phyloP scores from a whole-genome alignment of 805 yeast species.

The Metschnikowia matae region DNA sequence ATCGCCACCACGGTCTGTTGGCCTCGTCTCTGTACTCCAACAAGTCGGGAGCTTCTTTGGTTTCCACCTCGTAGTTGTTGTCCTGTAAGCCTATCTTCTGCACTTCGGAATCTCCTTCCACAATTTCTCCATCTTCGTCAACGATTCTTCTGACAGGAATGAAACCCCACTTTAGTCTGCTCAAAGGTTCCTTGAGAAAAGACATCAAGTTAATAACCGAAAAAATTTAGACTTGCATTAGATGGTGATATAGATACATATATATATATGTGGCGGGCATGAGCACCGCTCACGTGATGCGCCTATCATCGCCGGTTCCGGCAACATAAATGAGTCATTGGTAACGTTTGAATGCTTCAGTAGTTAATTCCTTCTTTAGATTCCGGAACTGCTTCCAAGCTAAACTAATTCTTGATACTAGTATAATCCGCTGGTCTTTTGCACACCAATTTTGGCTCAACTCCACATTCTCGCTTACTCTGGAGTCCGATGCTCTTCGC shows the following conservation, averaged over 20 bases:
- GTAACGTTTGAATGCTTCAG: background rate
- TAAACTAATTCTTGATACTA: background rate
- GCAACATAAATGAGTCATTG: background rate
- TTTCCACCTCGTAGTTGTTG: slow-evolving; percentile 9
- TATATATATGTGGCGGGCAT: slow-evolving; percentile 3
- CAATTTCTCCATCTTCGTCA: slow-evolving; percentile 23
- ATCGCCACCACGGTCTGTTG: slow-evolving; percentile 46
- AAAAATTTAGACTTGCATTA: background rate
- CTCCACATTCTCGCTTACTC: background rate
- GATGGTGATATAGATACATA: background rate
- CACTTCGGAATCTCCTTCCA: background rate
- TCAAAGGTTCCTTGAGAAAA: slow-evolving; percentile 13
- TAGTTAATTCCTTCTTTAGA: too few relatives aligned
- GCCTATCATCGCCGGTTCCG: background rate
- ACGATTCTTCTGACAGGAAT: slow-evolving; percentile 32
- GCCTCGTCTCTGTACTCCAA: slow-evolving; percentile 52
- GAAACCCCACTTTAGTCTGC: slow-evolving; percentile 31
- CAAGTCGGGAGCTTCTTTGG: background rate
- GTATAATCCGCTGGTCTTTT: background rate
- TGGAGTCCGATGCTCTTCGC: slow-evolving; percentile 2
- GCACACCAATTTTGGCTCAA: background rate
- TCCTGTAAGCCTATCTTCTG: slow-evolving; percentile 10
- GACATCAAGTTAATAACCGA: slow-evolving; percentile 1
- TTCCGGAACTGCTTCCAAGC: too few relatives aligned
- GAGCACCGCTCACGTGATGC: slow-evolving; percentile 2